Conservation (phyloP, 2,329 filamentous ascomycete genomes). For the Penicillium sclerotiorum region DNA sequence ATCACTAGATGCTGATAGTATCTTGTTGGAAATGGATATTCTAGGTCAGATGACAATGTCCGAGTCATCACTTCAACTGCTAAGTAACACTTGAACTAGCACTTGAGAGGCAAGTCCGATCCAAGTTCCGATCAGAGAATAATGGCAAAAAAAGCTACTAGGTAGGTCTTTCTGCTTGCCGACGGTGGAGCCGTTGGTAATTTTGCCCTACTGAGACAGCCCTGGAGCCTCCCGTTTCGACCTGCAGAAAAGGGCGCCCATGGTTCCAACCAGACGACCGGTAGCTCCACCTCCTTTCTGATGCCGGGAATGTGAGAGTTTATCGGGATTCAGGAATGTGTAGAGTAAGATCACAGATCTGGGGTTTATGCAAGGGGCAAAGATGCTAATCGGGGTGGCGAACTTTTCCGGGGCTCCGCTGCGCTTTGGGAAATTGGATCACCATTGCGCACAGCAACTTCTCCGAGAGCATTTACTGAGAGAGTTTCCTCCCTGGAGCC, state of each 20-base stretch:
- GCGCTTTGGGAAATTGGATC: constrained; percentile 1
- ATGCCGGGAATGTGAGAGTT: not conserved
- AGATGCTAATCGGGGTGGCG: constrained; percentile 10
- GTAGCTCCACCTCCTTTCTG: not conserved
- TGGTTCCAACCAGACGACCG: not conserved
- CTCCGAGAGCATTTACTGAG: no score
- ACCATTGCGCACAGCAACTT: not conserved
- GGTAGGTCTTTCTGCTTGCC: no score
- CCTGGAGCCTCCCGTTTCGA: not conserved
- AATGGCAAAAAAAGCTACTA: no score
- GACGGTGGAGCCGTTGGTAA: constrained; percentile 1
- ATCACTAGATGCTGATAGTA: no score
- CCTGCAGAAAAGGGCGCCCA: not conserved
- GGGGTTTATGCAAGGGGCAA: constrained; percentile 28
- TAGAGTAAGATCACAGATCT: constrained; percentile 13
- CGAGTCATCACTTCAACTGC: no score
- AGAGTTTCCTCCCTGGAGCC: no score
- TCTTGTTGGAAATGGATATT: no score
- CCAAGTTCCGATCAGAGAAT: no score
- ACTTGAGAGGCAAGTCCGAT: no score
- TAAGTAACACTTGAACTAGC: no score
- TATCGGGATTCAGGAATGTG: not conserved
- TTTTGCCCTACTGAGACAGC: constrained; percentile 1
- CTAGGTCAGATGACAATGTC: no score
- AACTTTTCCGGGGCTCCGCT: not conserved